Evolutionary conservation across 2,329 filamentous ascomycete species (phyloP), one percentile per base, ranked within the genome.

Genomic region (Arachnomyces sp.): DNA sequence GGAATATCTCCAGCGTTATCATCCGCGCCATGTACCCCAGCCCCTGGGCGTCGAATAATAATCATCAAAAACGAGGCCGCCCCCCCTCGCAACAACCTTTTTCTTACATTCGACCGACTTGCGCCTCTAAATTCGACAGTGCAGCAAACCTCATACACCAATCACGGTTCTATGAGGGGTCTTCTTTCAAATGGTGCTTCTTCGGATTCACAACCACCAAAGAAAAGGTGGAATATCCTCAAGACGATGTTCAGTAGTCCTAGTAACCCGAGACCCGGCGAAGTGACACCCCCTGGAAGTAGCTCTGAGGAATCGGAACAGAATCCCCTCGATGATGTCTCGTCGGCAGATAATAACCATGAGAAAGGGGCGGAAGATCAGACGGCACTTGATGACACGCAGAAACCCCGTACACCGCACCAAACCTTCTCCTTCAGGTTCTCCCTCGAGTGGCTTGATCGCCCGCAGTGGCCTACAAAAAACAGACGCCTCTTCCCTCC

Each of bases 21-120:
- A 1, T 86, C 85, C 2, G 79, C 79, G 4, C 85, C 89, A n/a
- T 88, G 82, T 53, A 81, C 82, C 43, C 89, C 89, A 4, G 86
- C 87, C 2, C 86, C 89, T 2, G 83, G 84, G 34, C 85, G 90
- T 54, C 76, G 84, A 45, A 84, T 95, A 45, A 77, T 94, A 61
- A 94, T 95, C 52, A 83, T 94, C 49, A 81, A 87, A 42, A 89
- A 84, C 47, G 88, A 94, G 58, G 72, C 47, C 70, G 73, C 42
- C 56, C 74, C 34, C 65, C 71, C 67, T 71, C 36, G 62, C 64
- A 36, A 64, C 29, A 56, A 70, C 39, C 65, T 77, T 12, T 80
- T 81, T 49, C 66, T 81, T 34, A 76, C 77, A 0, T 81, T 82
- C 48, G 79, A 82, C 46, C 75, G 75, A n/a, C 67, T 25, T 25